Conservation (phyloP, 1,284 basidiomycete genomes). For the Hymenochaete sp. region DNA sequence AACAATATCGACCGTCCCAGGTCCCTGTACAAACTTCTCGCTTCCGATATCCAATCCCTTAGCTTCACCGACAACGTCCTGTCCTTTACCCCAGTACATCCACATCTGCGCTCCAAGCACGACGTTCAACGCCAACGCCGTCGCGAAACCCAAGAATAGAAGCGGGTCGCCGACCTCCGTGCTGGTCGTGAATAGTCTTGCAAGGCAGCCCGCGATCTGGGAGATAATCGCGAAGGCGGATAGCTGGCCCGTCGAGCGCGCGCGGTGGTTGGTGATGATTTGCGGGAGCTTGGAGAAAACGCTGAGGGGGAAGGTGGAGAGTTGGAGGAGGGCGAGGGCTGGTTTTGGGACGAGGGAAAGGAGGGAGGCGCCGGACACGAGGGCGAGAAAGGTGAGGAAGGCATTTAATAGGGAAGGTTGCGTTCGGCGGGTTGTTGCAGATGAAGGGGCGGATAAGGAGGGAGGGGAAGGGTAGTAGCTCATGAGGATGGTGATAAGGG, state of each 20-base stretch:
- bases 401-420: conserved; percentile 24
- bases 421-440: conserved; percentile 25
- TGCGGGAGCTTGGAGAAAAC: conserved; percentile 83
- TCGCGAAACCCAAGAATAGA: conserved; percentile 71
- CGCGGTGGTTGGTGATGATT: conserved; percentile 69
- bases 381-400: conserved; percentile 32
- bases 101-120: conserved; percentile 77
- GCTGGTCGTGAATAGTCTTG: conserved; percentile 82
- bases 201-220: conserved; percentile 77
- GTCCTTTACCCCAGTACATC: conserved; percentile 68
- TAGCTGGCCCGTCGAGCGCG: conserved; percentile 79
- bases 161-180: conserved; percentile 78
- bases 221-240: conserved; percentile 82
- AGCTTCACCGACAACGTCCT: conserved; percentile 21
- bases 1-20: conserved; percentile 15
- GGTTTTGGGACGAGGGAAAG: conserved; percentile 45
- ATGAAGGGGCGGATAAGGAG: no score
- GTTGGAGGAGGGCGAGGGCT: conserved; percentile 58
- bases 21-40: conserved; percentile 16
- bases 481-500: conserved; percentile 76
- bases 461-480: conserved; percentile 45
- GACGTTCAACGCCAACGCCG: conserved; percentile 72
- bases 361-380: conserved; percentile 33
- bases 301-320: conserved; percentile 76
- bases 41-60: conserved; percentile 22